phyloP scores from a whole-genome alignment of 495 filamentous ascomycete species.

The Sordaria brevicollis region DNA sequence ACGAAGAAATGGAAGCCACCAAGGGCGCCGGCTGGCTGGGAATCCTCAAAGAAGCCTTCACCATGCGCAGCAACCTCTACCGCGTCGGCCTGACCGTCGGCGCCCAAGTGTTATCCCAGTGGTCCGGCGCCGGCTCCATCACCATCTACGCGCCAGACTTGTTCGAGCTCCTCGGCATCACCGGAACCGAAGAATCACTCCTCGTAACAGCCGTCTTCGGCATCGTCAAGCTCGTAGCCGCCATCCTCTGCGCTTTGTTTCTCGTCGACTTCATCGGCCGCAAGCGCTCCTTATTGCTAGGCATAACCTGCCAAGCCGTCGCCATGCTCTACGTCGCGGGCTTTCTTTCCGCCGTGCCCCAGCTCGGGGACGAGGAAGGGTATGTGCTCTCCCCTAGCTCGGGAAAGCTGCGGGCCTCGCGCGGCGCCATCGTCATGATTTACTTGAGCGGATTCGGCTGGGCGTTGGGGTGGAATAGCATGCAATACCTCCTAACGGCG shows the following conservation, averaged over 20 bases:
- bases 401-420: conserved; percentile 26
- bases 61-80: conserved; percentile 51
- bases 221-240: conserved; percentile 55
- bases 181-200: conserved; percentile 49
- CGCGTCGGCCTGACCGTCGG: conserved; percentile 48
- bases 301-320: conserved; percentile 52
- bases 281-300: conserved; percentile 54
- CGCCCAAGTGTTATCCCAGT: conserved; percentile 54
- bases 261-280: conserved; percentile 66
- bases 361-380: conserved; percentile 25
- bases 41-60: conserved; percentile 49
- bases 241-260: conserved; percentile 57
- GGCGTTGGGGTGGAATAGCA: conserved; percentile 66
- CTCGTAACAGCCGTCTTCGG: conserved; percentile 62
- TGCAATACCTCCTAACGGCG: conserved; percentile 66
- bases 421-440: conserved; percentile 55
- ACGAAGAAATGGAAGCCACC: conserved; percentile 48
- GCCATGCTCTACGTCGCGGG: conserved; percentile 59
- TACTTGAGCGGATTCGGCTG: conserved; percentile 57
- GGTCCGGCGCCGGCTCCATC: conserved; percentile 60
- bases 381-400: conserved; percentile 15
- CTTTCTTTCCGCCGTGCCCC: conserved; percentile 48
- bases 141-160: conserved; percentile 58
- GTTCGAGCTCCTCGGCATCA: conserved; percentile 54
- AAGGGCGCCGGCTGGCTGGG: conserved; percentile 44